Base-by-base conservation (phyloP, 2,329 filamentous ascomycete species). In the Bertia moriformis region DNA sequence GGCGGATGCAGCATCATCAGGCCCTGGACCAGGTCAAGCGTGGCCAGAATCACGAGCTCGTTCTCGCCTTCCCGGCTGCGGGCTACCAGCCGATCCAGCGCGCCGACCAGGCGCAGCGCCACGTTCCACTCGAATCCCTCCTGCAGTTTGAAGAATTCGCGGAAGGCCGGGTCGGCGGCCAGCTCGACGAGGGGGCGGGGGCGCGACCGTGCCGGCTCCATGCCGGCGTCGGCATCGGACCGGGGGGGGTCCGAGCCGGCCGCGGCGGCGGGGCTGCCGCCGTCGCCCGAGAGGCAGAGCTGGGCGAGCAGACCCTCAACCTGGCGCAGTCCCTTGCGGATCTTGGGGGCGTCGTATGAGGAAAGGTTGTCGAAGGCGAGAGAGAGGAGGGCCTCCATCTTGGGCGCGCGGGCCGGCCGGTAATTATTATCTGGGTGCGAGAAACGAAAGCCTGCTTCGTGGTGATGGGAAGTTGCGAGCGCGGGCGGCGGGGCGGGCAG, bases 41-140 rank as follows among this genome's bases (percentile, higher is more conserved):
- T 81, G 47, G 82, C 83, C 49, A 95, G 71, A 49, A 96, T 93
- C 50, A 95, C 70, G 43, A 89, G 65, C 56, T 96, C 87, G 53
- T 89, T 91, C 47, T 85, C 78, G 30, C 83, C 84, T 50, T 87
- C 79, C 55, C 76, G 79, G 39, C 79, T 78, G 63, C 86, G 86
- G 35, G 85, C 86, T 51, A 95, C 71, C 38, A 95, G 71, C 42
- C 85, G 73, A 57, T 95, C 87, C 33, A 96, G 73, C 41, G 85
- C 93, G 39, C 79, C 77, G 44, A 94, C 79, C 43, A 96, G 69
- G 43, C 87, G 78, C 61, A 86, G 78, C 13, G 86, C 81, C 40
- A 96, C 85, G 62, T 98, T 98, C 83, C 87, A 96, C 63, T 96
- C 86, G 55, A 98, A 98, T 2, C 88, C 85, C 54, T 96, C 88